phyloP scores from a whole-genome alignment of 257 asterid genomes.

The Paraleonurus japonicus region DNA sequence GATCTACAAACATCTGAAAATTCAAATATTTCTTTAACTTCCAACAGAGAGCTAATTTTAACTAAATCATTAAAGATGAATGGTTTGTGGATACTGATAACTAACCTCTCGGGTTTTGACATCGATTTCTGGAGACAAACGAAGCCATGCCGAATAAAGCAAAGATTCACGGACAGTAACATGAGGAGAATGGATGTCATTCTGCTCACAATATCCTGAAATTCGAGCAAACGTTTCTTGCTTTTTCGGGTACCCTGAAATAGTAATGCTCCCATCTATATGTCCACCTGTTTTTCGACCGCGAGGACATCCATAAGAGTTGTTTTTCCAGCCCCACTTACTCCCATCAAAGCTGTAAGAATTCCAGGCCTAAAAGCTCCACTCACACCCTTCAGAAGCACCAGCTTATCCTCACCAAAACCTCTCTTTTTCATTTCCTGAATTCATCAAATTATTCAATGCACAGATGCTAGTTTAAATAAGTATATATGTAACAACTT shows the following conservation, averaged over 20 bases:
- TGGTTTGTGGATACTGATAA: not conserved
- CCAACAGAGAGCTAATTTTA: no score
- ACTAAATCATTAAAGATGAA: not conserved
- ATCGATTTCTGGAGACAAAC: slow-evolving; percentile 47
- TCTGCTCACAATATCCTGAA: slow-evolving; percentile 73
- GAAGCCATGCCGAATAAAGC: slow-evolving; percentile 64
- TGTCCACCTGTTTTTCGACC: slow-evolving; percentile 74
- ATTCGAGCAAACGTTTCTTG: slow-evolving; percentile 72
- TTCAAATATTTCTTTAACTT: not conserved
- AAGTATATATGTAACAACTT: not conserved
- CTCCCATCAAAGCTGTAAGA: slow-evolving; percentile 73
- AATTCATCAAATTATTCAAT: not conserved
- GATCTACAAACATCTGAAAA: slow-evolving; percentile 47
- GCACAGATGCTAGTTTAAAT: not conserved
- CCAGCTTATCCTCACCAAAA: slow-evolving; percentile 42
- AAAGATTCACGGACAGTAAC: slow-evolving; percentile 63
- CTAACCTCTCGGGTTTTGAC: slow-evolving; percentile 46
- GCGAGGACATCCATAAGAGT: slow-evolving; percentile 77
- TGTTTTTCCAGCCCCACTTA: slow-evolving; percentile 78
- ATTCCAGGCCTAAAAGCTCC: slow-evolving; percentile 70
- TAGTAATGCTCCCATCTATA: slow-evolving; percentile 50
- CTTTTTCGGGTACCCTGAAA: slow-evolving; percentile 64
- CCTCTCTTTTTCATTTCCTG: slow-evolving; percentile 54
- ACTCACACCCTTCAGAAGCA: slow-evolving; percentile 58
- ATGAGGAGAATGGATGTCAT: slow-evolving; percentile 66